A percentile compares a stretch with the other conserved stretches of the same genome.
Evolutionary conservation across 202 grass and related monocot species (phyloP).

Genomic region (Setaria viridis): DNA sequence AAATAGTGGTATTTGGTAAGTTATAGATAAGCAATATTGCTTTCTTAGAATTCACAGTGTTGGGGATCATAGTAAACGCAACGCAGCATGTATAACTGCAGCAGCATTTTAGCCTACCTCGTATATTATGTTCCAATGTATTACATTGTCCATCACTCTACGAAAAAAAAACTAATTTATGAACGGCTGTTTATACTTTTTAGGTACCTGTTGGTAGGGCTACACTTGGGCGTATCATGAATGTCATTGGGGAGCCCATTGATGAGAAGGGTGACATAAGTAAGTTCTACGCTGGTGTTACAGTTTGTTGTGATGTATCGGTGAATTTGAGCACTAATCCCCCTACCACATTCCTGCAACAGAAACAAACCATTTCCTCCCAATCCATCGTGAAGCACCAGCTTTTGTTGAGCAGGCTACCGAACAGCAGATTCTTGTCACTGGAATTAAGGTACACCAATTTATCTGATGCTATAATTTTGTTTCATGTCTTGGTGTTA

Average conservation of each 20-base stretch:
- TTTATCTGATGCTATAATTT: neutral
- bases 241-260: conserved; percentile 96
- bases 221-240: conserved; percentile 97
- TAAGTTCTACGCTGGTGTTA: conserved; percentile 27
- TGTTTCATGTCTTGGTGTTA: neutral
- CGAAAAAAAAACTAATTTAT: neutral
- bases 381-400: conserved; percentile 98
- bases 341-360: conserved; percentile 37
- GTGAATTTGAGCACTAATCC: neutral
- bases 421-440: conserved; percentile 98
- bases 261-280: conserved; percentile 92
- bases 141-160: neutral
- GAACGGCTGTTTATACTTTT: neutral
- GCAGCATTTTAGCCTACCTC: neutral
- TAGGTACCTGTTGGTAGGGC: conserved; percentile 98
- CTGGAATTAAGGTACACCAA: conserved; percentile 90
- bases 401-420: conserved; percentile 98
- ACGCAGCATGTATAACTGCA: neutral
- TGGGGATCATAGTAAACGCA: neutral
- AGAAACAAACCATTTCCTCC: conserved; percentile 82
- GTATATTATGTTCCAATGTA: neutral
- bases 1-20: neutral
- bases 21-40: neutral
- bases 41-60: neutral
- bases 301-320: neutral